A percentile compares a stretch with the other conserved stretches of the same genome.
Conservation (phyloP, 1,139 yeast species). For the Nakaseomyces nivariensis region DNA sequence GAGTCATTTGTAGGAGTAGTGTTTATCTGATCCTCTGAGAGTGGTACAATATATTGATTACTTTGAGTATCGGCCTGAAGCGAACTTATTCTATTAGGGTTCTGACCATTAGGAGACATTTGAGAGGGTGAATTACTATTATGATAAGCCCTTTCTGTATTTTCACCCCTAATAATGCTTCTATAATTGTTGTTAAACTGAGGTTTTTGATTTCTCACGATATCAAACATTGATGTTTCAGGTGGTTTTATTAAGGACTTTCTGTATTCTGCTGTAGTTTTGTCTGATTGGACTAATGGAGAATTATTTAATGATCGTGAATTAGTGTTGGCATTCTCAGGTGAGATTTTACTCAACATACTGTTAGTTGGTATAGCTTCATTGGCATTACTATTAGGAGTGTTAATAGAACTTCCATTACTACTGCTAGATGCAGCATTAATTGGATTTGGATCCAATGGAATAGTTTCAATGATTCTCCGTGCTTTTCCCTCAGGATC, state of each 20-base stretch:
- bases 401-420: constrained; percentile 15
- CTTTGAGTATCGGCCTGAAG: background rate
- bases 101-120: background rate
- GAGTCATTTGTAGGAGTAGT: constrained; percentile 12
- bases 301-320: background rate
- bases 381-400: constrained; percentile 14
- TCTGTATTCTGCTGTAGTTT: background rate
- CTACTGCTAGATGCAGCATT: constrained; percentile 24
- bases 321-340: background rate
- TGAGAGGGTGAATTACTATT: background rate
- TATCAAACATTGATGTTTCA: constrained; percentile 1
- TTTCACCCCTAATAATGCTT: background rate
- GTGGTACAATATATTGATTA: background rate
- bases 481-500: constrained; percentile 66
- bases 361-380: background rate
- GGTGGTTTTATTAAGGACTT: background rate
- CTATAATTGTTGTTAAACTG: background rate
- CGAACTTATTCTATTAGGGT: background rate
- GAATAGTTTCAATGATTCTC: constrained; percentile 63
- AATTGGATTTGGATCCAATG: constrained; percentile 75
- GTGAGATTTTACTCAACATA: constrained; percentile 7
- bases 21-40: constrained; percentile 2
- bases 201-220: constrained; percentile 3
- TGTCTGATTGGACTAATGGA: background rate
- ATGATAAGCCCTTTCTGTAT: background rate